These are phyloP conservation scores for Fusarium chuoi DNA, from an alignment of 2,329 filamentous ascomycete genomes.

Conservation along the genomic window DNA sequence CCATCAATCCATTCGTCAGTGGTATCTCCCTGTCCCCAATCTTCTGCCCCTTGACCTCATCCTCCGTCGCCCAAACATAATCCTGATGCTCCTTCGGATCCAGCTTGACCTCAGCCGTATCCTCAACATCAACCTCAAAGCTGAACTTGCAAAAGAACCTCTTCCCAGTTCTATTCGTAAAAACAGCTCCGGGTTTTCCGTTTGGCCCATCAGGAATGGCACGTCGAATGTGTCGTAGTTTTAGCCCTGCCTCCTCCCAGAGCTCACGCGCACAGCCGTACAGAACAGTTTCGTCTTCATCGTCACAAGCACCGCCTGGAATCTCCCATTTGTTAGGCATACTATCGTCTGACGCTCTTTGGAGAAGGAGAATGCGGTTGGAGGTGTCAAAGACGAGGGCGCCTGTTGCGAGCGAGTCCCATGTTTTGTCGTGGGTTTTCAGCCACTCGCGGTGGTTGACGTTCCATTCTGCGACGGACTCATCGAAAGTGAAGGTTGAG, in stretches of 20 bases:
- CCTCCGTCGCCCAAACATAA: slow-evolving; percentile 53
- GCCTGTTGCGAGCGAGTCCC: slow-evolving; percentile 47
- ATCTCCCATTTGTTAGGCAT: slow-evolving; percentile 60
- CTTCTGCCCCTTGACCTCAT: slow-evolving; percentile 47
- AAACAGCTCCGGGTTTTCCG: slow-evolving; percentile 41
- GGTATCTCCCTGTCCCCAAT: slow-evolving; percentile 45
- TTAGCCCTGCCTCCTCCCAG: slow-evolving; percentile 58
- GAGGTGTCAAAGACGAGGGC: slow-evolving; percentile 50
- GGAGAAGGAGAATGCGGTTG: slow-evolving; percentile 56
- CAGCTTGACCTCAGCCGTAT: slow-evolving; percentile 44
- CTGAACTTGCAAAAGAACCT: slow-evolving; percentile 47
- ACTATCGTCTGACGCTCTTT: slow-evolving; percentile 57
- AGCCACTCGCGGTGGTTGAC: slow-evolving; percentile 43
- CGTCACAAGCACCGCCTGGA: slow-evolving; percentile 60
- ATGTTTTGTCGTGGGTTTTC: slow-evolving; percentile 37
- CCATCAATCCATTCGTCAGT: slow-evolving; percentile 45
- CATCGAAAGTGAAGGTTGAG: slow-evolving; percentile 40
- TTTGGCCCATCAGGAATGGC: slow-evolving; percentile 44
- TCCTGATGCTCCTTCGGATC: slow-evolving; percentile 56
- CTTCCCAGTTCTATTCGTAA: slow-evolving; percentile 49
- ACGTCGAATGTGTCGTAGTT: slow-evolving; percentile 43
- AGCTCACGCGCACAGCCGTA: slow-evolving; percentile 59
- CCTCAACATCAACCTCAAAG: slow-evolving; percentile 51
- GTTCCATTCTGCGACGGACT: slow-evolving; percentile 39
- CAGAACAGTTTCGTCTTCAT: slow-evolving; percentile 54